A percentile compares a stretch with the other conserved stretches of the same genome.
These are phyloP conservation scores for Globisporangium radiosum DNA, from an alignment of 352 stramenopile species.

Conservation along the genomic window DNA sequence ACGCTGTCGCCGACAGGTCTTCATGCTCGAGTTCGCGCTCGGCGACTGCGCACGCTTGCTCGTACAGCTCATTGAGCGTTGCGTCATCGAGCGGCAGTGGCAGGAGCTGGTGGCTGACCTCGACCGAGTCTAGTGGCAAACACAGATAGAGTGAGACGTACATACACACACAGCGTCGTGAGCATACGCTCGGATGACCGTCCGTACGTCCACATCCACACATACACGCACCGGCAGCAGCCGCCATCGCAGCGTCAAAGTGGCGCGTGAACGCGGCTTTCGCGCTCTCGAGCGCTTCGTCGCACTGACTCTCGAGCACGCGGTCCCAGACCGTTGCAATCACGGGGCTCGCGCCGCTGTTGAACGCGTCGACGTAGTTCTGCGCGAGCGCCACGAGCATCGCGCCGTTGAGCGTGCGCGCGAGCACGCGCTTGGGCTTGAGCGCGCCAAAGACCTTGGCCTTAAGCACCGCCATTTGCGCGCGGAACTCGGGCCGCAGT, in stretches of 20 bases:
- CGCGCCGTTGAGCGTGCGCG: conserved; percentile 45
- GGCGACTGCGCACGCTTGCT: conserved; percentile 19
- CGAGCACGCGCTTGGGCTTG: conserved; percentile 61
- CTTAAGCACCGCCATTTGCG: conserved; percentile 55
- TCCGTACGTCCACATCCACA: background rate
- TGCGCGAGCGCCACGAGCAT: conserved; percentile 67
- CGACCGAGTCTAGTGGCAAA: conserved; percentile 15
- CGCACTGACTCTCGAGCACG: conserved; percentile 65
- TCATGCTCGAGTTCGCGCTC: conserved; percentile 31
- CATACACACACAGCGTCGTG: background rate
- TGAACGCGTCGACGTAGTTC: conserved; percentile 65
- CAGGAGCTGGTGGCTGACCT: conserved; percentile 22
- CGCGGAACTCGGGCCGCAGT: conserved; percentile 50
- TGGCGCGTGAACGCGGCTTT: conserved; percentile 35
- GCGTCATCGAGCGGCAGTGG: conserved; percentile 31
- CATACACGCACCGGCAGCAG: conserved; percentile 29
- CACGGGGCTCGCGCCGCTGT: conserved; percentile 58
- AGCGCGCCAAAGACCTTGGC: conserved; percentile 45
- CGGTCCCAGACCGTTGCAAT: conserved; percentile 81
- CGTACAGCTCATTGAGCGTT: conserved; percentile 26
- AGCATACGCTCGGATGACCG: conserved; percentile 2
- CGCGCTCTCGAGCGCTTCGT: conserved; percentile 48
- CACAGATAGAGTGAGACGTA: background rate
- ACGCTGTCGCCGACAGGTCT: conserved; percentile 32
- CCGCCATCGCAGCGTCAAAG: conserved; percentile 23